A percentile compares a stretch with the other conserved stretches of the same genome.
Conservation (phyloP, 306 rosid genomes). For the Astragalus membranaceus region DNA sequence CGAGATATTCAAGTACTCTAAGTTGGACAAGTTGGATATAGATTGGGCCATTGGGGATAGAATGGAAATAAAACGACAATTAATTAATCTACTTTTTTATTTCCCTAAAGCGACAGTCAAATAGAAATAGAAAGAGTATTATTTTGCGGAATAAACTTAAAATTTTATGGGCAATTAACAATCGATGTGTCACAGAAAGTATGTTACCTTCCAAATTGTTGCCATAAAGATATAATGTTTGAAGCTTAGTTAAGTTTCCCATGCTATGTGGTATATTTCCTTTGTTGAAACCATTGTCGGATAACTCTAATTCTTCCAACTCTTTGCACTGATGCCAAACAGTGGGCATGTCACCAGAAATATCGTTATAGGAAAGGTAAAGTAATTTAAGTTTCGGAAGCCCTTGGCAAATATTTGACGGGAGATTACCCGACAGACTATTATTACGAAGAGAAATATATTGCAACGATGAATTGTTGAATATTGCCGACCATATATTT, state of each 20-base stretch:
- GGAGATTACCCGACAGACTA: neutral
- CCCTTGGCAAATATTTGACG: constrained; percentile 5
- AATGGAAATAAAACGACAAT: no score
- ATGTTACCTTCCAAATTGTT: constrained; percentile 8
- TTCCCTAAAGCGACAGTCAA: no score
- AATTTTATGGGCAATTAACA: no score
- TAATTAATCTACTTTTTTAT: no score
- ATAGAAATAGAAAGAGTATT: no score
- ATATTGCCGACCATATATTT: neutral
- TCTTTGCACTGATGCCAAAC: constrained; percentile 14
- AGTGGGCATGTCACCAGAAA: constrained; percentile 1
- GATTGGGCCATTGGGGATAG: neutral
- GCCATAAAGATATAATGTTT: neutral
- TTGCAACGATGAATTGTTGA: constrained; percentile 4
- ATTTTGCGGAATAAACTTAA: no score
- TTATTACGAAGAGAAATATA: neutral
- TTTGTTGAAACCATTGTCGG: neutral
- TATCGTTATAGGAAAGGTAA: neutral
- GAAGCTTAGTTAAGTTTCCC: constrained; percentile 8
- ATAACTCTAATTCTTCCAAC: neutral
- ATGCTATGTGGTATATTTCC: neutral
- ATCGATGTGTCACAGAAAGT: no score
- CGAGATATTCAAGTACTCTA: neutral
- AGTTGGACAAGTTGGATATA: neutral
- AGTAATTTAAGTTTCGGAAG: neutral